Conservation (phyloP, 306 rosid genomes). For the Cyamopsis tetragonoloba region DNA sequence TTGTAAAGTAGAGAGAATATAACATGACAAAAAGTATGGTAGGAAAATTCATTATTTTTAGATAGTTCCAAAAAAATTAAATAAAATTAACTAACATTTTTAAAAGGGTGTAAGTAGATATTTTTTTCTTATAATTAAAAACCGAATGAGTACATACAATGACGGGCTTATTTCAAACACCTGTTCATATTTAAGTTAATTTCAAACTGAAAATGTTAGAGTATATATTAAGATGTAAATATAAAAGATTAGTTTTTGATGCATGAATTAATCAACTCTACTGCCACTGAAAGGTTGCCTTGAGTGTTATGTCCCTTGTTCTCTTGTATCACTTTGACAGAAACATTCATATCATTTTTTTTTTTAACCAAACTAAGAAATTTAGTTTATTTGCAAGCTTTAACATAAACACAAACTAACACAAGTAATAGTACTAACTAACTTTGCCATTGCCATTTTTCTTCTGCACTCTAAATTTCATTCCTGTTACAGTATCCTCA, state of each 20-base stretch:
- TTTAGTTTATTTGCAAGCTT: slow-evolving; percentile 16
- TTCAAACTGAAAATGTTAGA: no score
- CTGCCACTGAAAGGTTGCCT: slow-evolving; percentile 58
- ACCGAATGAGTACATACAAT: no score
- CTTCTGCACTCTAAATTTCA: slow-evolving; percentile 74
- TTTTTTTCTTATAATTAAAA: no score
- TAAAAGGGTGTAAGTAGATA: no score
- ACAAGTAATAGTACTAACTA: slow-evolving; percentile 38
- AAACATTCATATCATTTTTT: slow-evolving; percentile 16
- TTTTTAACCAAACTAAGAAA: background rate
- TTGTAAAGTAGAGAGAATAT: no score
- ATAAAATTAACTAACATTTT: no score
- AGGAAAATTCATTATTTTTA: no score
- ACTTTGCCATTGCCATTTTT: slow-evolving; percentile 83
- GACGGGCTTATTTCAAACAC: slow-evolving; percentile 78
- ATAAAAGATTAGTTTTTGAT: background rate
- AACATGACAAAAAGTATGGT: no score
- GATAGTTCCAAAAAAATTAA: no score
- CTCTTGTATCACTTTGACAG: slow-evolving; percentile 73
- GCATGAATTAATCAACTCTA: slow-evolving; percentile 83
- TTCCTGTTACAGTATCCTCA: slow-evolving; percentile 59
- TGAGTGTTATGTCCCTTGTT: slow-evolving; percentile 41
- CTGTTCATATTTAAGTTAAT: slow-evolving; percentile 51
- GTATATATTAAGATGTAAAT: background rate
- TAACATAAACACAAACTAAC: background rate